Evolutionary conservation across 148 eudicot genomes (phyloP).

Genomic region (Polygonum maritimum): DNA sequence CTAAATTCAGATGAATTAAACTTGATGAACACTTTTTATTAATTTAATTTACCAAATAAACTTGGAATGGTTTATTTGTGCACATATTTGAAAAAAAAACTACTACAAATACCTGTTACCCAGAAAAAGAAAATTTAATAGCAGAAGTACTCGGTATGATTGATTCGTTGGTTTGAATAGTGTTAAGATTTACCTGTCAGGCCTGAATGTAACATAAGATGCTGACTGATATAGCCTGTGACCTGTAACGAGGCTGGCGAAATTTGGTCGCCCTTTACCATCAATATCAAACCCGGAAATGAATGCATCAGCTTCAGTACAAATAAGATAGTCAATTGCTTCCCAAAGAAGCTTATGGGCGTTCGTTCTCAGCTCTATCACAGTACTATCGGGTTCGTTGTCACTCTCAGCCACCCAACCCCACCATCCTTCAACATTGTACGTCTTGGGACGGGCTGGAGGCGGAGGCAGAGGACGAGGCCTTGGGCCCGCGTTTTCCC

Average conservation of each 20-base stretch:
- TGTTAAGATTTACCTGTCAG: conserved; percentile 51
- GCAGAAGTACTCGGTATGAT: background rate
- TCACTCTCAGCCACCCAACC: conserved; percentile 99
- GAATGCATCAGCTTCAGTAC: conserved; percentile 77
- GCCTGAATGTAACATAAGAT: conserved; percentile 52
- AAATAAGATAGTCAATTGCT: conserved; percentile 71
- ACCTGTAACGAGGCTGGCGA: conserved; percentile 88
- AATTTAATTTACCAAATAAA: too few species aligned
- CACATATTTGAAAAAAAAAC: too few species aligned
- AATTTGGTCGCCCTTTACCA: conserved; percentile 80
- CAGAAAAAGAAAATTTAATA: background rate
- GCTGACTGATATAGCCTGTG: conserved; percentile 74
- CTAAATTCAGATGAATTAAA: too few species aligned
- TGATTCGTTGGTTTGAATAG: background rate
- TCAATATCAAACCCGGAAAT: conserved; percentile 85
- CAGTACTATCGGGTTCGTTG: conserved; percentile 89
- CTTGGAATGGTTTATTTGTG: too few species aligned
- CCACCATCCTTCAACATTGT: conserved; percentile 99
- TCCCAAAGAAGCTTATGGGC: conserved; percentile 95
- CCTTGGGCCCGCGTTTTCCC: conserved; percentile 73
- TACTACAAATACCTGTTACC: background rate
- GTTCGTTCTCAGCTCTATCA: conserved; percentile 78
- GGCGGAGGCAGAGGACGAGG: conserved; percentile 95
- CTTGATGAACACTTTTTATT: too few species aligned
- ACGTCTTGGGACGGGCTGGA: conserved; percentile 65